Base-by-base conservation (phyloP, 768 basidiomycete genomes). In the Tylopilus vinaceipallidus region DNA sequence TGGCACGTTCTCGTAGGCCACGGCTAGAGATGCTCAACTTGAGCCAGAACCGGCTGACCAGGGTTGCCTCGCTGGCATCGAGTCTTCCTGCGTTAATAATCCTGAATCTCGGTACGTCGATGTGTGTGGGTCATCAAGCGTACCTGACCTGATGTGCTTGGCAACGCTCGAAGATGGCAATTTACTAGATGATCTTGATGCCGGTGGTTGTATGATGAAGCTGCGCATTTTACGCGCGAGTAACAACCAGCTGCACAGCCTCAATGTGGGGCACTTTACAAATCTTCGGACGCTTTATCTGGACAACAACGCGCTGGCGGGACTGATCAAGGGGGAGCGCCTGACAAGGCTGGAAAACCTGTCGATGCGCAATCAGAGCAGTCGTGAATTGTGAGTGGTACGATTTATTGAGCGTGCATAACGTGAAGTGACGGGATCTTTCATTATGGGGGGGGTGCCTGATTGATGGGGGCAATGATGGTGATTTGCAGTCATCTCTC, bases 211-310 rank as follows among this genome's bases (percentile, higher is more conserved):
- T 35, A 81, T 94, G 80, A 69, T 78, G 27, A 80, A 79, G 56
- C 69, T 99, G 56, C 84, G 90, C n/a, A 84, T 91, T 41, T 80
- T 98, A 45, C 86, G 91, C 27, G 73, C 87, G 44, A 93, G 88
- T 74, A 80, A 82, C 63, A 99, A 99, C 71, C 77, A 81, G 33
- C 69, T 99, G 56, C 69, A 76, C 43, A 65, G 72, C 50, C 75
- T 99, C 48, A 77, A 91, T 61, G 77, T 79, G 56, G 76, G 75
- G 29, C 69, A 74, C 30, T 80, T 89, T 64, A 73, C 80, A 3
- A 84, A 83, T 66, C 71, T 98, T 60, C 82, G 93, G 56, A 95
- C 91, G 64, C 80, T 99, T 13, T 98, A 97, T 67, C 82, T 89
- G 68, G 97, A 99, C 75, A 84, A 86, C 67, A 95, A 97, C 64